phyloP scores from a whole-genome alignment of 306 rosid species.

The Oemleria cerasiformis region DNA sequence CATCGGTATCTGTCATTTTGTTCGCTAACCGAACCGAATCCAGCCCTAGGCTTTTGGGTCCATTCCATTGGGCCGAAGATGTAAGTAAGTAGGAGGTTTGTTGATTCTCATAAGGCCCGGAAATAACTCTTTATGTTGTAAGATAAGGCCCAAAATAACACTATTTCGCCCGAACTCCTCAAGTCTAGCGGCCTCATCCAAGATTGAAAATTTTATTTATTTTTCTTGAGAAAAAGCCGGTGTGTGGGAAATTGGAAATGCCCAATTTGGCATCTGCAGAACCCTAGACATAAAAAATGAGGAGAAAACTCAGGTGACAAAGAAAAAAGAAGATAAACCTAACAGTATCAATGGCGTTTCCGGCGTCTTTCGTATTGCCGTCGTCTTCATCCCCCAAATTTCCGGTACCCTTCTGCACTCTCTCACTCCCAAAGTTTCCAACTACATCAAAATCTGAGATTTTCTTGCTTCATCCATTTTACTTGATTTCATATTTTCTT shows the following conservation, averaged over 20 bases:
- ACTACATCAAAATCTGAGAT: not conserved
- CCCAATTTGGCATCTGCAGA: not conserved
- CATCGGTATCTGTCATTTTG: too few relatives aligned
- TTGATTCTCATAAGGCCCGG: too few relatives aligned
- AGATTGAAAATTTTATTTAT: too few relatives aligned
- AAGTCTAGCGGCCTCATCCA: too few relatives aligned
- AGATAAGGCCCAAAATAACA: not conserved
- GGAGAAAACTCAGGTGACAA: slow-evolving; percentile 29
- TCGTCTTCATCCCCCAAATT: slow-evolving; percentile 19
- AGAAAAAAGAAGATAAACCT: slow-evolving; percentile 22
- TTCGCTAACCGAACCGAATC: too few relatives aligned
- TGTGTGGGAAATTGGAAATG: not conserved
- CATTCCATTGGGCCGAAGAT: too few relatives aligned
- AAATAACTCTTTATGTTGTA: too few relatives aligned
- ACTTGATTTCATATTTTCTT: not conserved
- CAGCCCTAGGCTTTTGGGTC: too few relatives aligned
- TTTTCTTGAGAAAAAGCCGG: not conserved
- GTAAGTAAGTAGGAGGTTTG: too few relatives aligned
- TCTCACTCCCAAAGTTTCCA: not conserved
- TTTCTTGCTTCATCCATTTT: not conserved
- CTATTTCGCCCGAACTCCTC: too few relatives aligned
- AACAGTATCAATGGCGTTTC: slow-evolving; percentile 36
- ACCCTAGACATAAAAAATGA: slow-evolving; percentile 28
- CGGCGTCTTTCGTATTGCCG: slow-evolving; percentile 26
- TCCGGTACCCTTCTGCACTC: slow-evolving; percentile 20